A percentile compares a stretch with the other conserved stretches of the same genome.
These are phyloP conservation scores for Parathielavia appendiculata DNA, from an alignment of 495 filamentous ascomycete species.

Conservation along the genomic window DNA sequence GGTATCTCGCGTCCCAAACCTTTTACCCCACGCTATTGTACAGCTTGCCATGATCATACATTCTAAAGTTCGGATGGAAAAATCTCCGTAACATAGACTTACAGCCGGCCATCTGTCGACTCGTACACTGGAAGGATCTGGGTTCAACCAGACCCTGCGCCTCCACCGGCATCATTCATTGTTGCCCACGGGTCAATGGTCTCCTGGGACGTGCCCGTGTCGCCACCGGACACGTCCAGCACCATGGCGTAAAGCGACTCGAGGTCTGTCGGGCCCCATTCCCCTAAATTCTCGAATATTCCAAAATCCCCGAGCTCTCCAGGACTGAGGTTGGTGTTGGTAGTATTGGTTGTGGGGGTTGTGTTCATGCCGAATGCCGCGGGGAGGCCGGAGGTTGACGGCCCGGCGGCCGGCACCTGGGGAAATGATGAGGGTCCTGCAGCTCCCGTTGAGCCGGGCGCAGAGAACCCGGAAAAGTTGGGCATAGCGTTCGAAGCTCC, in stretches of 20 bases:
- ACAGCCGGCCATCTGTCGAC: not conserved
- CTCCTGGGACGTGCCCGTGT: not conserved
- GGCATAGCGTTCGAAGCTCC: not conserved
- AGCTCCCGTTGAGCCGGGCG: not conserved
- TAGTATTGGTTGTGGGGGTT: not conserved
- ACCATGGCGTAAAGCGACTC: slow-evolving; percentile 12
- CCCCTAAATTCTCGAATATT: slow-evolving; percentile 5
- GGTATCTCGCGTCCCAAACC: not conserved
- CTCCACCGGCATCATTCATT: not conserved
- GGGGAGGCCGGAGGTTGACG: not conserved
- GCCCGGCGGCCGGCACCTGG: not conserved
- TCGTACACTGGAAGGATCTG: too few species aligned
- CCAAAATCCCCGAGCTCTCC: not conserved
- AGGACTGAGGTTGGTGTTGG: not conserved
- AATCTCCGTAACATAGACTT: not conserved
- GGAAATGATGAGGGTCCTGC: not conserved
- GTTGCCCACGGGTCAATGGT: not conserved
- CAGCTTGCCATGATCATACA: too few species aligned
- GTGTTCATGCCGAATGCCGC: not conserved
- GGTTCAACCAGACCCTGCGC: not conserved
- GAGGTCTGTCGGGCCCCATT: slow-evolving; percentile 7
- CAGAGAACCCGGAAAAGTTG: slow-evolving; percentile 1
- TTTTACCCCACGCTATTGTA: not conserved
- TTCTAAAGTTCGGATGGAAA: not conserved
- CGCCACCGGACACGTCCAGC: not conserved